Conservation (phyloP, 192 early-diverging fungal genomes). For the Phycomyces nitens region DNA sequence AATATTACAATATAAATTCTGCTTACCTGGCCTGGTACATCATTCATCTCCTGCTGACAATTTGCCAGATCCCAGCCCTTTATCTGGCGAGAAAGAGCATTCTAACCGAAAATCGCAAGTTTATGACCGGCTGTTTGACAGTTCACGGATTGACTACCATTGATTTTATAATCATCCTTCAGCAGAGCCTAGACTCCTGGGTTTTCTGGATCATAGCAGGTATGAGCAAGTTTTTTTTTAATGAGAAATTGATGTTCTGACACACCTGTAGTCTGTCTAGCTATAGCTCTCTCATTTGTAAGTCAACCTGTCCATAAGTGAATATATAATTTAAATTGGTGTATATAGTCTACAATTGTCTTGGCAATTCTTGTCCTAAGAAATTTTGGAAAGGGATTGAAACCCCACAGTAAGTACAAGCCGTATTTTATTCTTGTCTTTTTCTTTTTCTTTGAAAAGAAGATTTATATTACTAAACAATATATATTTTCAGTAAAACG, state of each 20-base stretch:
- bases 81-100: conserved; percentile 17
- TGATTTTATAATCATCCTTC: conserved; percentile 19
- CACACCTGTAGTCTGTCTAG: conserved; percentile 20
- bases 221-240: too few relatives aligned
- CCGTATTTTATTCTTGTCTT: conserved; percentile 8
- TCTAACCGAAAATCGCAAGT: conserved; percentile 1
- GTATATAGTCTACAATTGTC: conserved; percentile 14
- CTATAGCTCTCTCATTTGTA: conserved; percentile 22
- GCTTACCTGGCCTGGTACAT: conserved; percentile 16
- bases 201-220: conserved; percentile 26
- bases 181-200: conserved; percentile 20
- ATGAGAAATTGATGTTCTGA: too few relatives aligned
- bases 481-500: too few relatives aligned
- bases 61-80: conserved; percentile 9
- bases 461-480: too few relatives aligned
- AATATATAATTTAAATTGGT: too few relatives aligned
- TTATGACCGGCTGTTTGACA: conserved; percentile 11
- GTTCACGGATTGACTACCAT: conserved; percentile 11
- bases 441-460: too few relatives aligned
- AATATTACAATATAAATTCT: conserved; percentile 1
- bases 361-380: conserved; percentile 1
- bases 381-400: conserved; percentile 28
- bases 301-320: too few relatives aligned
- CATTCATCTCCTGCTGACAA: conserved; percentile 14
- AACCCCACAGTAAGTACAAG: conserved; percentile 25